phyloP scores from a whole-genome alignment of 352 stramenopile species.

The Pythium insidiosum region DNA sequence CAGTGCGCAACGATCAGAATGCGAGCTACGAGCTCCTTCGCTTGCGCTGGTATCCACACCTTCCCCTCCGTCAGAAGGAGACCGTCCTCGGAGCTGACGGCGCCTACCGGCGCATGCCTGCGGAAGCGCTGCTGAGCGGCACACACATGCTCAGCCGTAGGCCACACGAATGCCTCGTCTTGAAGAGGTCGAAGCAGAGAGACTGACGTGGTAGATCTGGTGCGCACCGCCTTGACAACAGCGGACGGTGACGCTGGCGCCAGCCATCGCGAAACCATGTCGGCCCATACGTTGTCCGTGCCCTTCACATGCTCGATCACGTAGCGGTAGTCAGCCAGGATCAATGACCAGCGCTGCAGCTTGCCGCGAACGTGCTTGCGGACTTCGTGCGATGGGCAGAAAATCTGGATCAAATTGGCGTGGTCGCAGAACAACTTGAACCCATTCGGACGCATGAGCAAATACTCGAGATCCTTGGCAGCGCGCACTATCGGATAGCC shows the following conservation, averaged over 20 bases:
- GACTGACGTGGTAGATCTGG: not conserved
- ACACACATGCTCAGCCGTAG: not conserved
- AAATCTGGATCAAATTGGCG: too few relatives aligned
- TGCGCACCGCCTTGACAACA: constrained; percentile 3
- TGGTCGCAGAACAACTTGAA: too few relatives aligned
- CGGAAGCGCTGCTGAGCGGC: not conserved
- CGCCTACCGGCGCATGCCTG: not conserved
- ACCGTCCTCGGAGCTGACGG: not conserved
- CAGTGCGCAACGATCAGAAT: constrained; percentile 5
- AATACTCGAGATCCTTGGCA: constrained; percentile 2
- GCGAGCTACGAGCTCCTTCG: not conserved
- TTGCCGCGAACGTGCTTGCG: constrained; percentile 7
- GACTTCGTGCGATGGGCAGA: not conserved
- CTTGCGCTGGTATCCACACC: constrained; percentile 6
- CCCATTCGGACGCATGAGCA: not conserved
- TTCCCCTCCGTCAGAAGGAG: constrained; percentile 4
- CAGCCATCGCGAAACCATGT: too few relatives aligned
- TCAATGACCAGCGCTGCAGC: too few relatives aligned
- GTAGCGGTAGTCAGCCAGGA: constrained; percentile 3
- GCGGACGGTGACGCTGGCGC: too few relatives aligned
- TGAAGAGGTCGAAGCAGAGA: not conserved
- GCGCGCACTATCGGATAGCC: not conserved
- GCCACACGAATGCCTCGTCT: constrained; percentile 5
- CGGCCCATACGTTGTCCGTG: too few relatives aligned
- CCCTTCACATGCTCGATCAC: constrained; percentile 8